Percentiles rank a stretch among this genome's conserved stretches.
Evolutionary conservation across 352 stramenopile genomes (phyloP).

Genomic region (Blastocystis sp.): DNA sequence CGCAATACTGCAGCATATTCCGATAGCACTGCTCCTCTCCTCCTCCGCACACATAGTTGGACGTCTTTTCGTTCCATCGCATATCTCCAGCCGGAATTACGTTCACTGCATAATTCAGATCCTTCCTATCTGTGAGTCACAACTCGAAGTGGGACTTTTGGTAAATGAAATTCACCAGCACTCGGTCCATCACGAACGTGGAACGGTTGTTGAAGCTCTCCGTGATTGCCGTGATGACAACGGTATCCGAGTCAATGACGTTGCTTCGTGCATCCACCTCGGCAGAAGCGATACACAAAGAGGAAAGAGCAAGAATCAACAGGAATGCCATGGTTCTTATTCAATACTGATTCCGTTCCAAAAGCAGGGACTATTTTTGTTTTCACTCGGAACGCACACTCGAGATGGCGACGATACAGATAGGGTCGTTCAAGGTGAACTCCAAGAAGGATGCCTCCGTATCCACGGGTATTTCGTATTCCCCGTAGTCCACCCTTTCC

Average conservation of each 20-base stretch:
- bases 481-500: neutral
- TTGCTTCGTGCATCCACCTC: too few relatives aligned
- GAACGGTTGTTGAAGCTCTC: conserved; percentile 9
- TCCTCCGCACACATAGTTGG: neutral
- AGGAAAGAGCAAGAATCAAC: too few relatives aligned
- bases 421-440: neutral
- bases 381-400: neutral
- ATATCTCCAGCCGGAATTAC: conserved; percentile 52
- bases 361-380: neutral
- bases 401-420: neutral
- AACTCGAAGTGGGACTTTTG: neutral
- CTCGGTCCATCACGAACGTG: neutral
- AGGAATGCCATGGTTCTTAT: too few relatives aligned
- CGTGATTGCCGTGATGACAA: conserved; percentile 21
- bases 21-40: conserved; percentile 49
- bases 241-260: neutral
- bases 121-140: neutral
- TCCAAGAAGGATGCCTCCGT: neutral
- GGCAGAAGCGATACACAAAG: too few relatives aligned
- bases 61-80: conserved; percentile 7
- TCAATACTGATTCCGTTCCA: too few relatives aligned
- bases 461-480: neutral
- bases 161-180: neutral
- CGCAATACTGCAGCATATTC: conserved; percentile 55
- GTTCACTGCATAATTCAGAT: conserved; percentile 19